Base-by-base conservation (phyloP, 108 stramenopile species). In the Nitzschia putrida region DNA sequence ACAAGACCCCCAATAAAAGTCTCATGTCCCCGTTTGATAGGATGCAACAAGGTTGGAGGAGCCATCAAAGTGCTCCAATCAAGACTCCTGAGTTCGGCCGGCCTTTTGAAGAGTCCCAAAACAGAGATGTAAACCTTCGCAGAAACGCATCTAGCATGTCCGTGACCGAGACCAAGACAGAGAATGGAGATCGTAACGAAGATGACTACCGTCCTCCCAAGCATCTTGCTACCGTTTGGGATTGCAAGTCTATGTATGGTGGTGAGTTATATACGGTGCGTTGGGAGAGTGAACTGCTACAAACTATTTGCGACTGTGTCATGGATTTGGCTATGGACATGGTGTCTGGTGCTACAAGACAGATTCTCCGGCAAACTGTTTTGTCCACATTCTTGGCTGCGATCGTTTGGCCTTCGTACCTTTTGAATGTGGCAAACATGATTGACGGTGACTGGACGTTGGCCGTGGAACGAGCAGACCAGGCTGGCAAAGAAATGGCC, bases 391-490 rank as follows among this genome's bases (percentile, higher is more conserved):
- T 93, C 11, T 74, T 95, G 51, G 72, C 95, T 22, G 90, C 90
- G 9, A 74, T 95, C 24, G 85, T 90, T 25, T 70, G 83, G 64
- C 95, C 95, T 2, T 82, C 80, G 14, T 83, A 87, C 21, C 68
- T 95, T n/a, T 71, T 91, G 22, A 78, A 79, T 41, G 90, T 87
- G 16, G 88, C 90, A 22, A 81, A 93, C 61, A 79, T 86, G 61
- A 94, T 97, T 64, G 96, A 98, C 71, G 89, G 89, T 37, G 83
- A 94, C 2, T 98, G 96, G 95, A 86, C 88, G 5, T 76, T 97
- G 41, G 95, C 93, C 44, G 84, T 89, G 47, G 91, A 92, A 69
- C 80, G 96, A 21, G 89, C 97, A 2, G 88, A 95, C 56, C 76
- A 88, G 66, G 96, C 96, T 25, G 97, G 97, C 14, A 73, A 81